Evolutionary conservation across 306 rosid genomes (phyloP).

Genomic region (Fragaria ananassa): DNA sequence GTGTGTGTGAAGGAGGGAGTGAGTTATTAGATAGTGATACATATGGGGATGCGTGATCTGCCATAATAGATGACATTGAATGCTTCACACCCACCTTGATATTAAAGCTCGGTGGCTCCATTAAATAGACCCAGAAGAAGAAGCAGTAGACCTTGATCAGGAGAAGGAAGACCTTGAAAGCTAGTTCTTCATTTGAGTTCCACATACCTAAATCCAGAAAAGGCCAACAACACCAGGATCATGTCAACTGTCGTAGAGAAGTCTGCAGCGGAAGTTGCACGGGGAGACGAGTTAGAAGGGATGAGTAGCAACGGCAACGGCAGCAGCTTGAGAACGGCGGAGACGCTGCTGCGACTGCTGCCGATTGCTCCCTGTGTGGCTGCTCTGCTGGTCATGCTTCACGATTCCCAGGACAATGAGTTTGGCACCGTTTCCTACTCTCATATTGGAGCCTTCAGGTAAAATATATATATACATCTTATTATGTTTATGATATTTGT

Average conservation of each 20-base stretch:
- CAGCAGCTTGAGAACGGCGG: slow-evolving; percentile 49
- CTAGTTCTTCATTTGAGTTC: not conserved
- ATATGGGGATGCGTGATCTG: slow-evolving; percentile 9
- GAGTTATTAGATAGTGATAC: too few species aligned
- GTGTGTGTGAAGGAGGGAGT: too few species aligned
- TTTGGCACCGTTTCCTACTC: slow-evolving; percentile 68
- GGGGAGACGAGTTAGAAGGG: slow-evolving; percentile 1
- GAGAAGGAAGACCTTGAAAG: not conserved
- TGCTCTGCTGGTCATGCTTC: slow-evolving; percentile 79
- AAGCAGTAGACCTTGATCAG: not conserved
- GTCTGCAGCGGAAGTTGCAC: slow-evolving; percentile 11
- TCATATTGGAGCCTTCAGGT: slow-evolving; percentile 79
- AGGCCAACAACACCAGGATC: not conserved
- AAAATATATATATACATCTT: not conserved
- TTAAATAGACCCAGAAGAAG: not conserved
- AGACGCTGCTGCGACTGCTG: slow-evolving; percentile 66
- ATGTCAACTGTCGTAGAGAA: not conserved
- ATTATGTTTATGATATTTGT: not conserved
- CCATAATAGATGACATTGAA: slow-evolving; percentile 10
- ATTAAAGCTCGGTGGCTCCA: not conserved
- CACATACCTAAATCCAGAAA: not conserved
- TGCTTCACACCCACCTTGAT: slow-evolving; percentile 6
- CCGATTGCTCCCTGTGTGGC: slow-evolving; percentile 74
- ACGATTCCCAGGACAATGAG: slow-evolving; percentile 59
- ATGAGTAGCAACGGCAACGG: slow-evolving; percentile 17